phyloP scores from a whole-genome alignment of 371 early-diverging fungal species.

The Mortierella sp. region DNA sequence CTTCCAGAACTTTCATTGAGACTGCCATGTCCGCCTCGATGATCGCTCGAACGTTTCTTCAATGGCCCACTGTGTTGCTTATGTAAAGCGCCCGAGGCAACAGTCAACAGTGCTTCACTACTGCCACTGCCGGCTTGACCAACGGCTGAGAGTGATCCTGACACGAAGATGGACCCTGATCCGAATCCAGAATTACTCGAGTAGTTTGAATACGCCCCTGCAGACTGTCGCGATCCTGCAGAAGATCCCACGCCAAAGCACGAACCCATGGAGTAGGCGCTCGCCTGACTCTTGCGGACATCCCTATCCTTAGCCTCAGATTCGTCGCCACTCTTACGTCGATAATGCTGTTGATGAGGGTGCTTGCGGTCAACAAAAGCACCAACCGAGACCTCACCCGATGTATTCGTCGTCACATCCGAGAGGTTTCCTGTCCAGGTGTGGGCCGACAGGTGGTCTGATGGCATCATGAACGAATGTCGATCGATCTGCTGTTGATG shows the following conservation, averaged over 20 bases:
- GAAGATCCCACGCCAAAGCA: constrained; percentile 29
- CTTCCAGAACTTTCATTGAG: constrained; percentile 4
- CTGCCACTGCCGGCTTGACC: constrained; percentile 4
- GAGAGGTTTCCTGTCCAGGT: constrained; percentile 52
- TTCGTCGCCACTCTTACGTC: constrained; percentile 21
- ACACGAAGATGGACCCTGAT: constrained; percentile 26
- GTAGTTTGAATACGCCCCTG: constrained; percentile 31
- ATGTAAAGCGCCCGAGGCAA: neutral
- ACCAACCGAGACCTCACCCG: constrained; percentile 49
- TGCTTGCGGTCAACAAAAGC: constrained; percentile 45
- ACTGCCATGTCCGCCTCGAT: constrained; percentile 6
- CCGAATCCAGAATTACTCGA: constrained; percentile 32
- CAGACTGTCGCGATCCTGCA: constrained; percentile 19
- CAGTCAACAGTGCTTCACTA: neutral
- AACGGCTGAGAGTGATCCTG: constrained; percentile 14
- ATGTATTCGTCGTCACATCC: constrained; percentile 44
- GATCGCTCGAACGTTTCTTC: constrained; percentile 16
- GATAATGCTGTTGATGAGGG: neutral
- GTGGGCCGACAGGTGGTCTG: constrained; percentile 30
- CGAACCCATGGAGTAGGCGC: constrained; percentile 39
- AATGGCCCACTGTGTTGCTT: neutral
- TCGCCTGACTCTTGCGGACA: constrained; percentile 27
- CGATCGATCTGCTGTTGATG: constrained; percentile 24
- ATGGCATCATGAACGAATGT: constrained; percentile 47
- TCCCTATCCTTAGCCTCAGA: constrained; percentile 20